These are phyloP conservation scores for Geranium brycei DNA, from an alignment of 345 rosid species.

Conservation along the genomic window DNA sequence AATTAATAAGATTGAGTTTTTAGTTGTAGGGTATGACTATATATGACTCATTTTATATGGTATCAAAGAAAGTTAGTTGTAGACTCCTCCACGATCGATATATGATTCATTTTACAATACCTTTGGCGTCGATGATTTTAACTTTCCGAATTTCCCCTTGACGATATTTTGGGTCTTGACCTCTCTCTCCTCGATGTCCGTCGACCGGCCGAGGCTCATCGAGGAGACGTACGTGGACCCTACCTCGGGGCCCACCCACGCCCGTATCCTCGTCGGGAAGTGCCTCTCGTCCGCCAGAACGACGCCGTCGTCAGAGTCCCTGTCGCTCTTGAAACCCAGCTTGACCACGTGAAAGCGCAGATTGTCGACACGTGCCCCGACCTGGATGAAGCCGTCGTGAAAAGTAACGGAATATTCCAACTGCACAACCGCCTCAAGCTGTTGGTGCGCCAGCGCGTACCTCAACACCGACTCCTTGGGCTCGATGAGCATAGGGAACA, in stretches of 20 bases:
- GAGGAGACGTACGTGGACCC: conserved; percentile 66
- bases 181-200: conserved; percentile 38
- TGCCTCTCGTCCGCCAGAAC: conserved; percentile 38
- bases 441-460: conserved; percentile 74
- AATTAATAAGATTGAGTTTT: no score
- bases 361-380: conserved; percentile 52
- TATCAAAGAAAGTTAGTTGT: no score
- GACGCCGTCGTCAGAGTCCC: conserved; percentile 11
- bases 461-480: conserved; percentile 55
- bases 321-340: conserved; percentile 32
- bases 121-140: conserved; percentile 17
- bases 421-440: conserved; percentile 59
- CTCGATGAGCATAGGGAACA: conserved; percentile 25
- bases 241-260: conserved; percentile 79
- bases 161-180: conserved; percentile 28
- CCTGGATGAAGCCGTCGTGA: conserved; percentile 47
- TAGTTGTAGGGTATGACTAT: no score
- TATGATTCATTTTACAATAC: no score
- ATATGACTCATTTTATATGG: no score
- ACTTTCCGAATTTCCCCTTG: conserved; percentile 27
- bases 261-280: conserved; percentile 44
- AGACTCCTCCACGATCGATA: no score
- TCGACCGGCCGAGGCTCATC: conserved; percentile 63
- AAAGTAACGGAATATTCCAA: conserved; percentile 50
- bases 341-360: conserved; percentile 60